Evolutionary conservation across 2,329 filamentous ascomycete species (phyloP), one percentile per base, ranked within the genome.

Genomic region (Neonectria hederae): DNA sequence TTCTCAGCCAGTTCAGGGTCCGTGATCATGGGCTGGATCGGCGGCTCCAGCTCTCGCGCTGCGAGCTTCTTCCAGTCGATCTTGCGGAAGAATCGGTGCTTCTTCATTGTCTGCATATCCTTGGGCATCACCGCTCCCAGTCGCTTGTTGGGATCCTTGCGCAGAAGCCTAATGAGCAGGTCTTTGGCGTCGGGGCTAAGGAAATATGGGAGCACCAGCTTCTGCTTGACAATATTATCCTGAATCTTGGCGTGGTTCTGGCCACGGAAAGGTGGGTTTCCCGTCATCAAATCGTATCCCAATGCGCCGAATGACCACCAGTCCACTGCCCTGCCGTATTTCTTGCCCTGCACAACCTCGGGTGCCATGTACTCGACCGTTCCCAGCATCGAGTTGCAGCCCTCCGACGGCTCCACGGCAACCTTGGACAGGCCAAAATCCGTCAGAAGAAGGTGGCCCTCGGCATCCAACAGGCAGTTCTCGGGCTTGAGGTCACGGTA

Each of bases 361-460:
- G 96, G 96, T 0, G 96, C 97, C 96, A 99, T 99, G 85, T 99
- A 99, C 78, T 98, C 96, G 63, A 97, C 91, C 0, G 96, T 99
- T 54, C 96, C 96, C 10, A 97, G 88, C 69, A 97, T 91, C 45
- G 93, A 97, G 80, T 94, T 93, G 84, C 95, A 97, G 59, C 78
- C 83, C 45, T 89, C 89, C 4, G 75, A 73, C 21, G 75, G 74
- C 62, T 94, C 90, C 17, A 96, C 86, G 1, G 94, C 90, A 32
- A 98, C 96, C 80, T 99, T 99, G 81, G 93, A 97, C 19, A 99
- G 87, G 5, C 96, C 96, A 77, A 99, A 99, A 79, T 99, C 97
- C 1, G 97, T 98, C 28, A 99, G 86, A 5, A 99, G 88, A 1
- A 99, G 87, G 77, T 99, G 96, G 40, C 96, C 96, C 71, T 97